These are phyloP conservation scores for Ambrosiella beaveri DNA, from an alignment of 2,329 filamentous ascomycete genomes.

Conservation along the genomic window DNA sequence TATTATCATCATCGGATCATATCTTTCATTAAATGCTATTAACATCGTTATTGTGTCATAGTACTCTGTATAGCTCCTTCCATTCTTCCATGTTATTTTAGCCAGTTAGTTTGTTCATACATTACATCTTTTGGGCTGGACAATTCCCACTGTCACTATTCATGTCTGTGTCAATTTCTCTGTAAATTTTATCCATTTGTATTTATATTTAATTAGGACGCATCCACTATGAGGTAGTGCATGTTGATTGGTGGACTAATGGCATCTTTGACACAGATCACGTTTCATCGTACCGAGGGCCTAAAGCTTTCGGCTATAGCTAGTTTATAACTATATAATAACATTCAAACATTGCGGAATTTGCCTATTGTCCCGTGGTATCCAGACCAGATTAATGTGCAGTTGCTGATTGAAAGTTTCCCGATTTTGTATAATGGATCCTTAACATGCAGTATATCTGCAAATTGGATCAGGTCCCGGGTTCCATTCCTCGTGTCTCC, in stretches of 20 bases:
- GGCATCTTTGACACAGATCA: too few relatives aligned
- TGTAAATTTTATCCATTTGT: too few relatives aligned
- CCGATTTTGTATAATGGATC: slow-evolving; percentile 9
- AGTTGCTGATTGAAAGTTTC: background rate
- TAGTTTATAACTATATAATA: too few relatives aligned
- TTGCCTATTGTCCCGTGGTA: background rate
- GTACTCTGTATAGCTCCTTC: background rate
- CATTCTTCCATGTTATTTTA: background rate
- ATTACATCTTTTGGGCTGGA: background rate
- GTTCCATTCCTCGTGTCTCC: slow-evolving; percentile 14
- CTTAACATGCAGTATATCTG: slow-evolving; percentile 5
- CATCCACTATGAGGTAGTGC: too few relatives aligned
- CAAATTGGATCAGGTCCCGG: slow-evolving; percentile 12
- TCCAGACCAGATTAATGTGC: background rate
- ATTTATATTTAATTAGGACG: too few relatives aligned
- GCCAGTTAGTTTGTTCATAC: background rate
- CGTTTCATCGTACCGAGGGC: too few relatives aligned
- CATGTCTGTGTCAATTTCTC: too few relatives aligned
- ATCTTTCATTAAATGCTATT: background rate
- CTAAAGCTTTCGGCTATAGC: too few relatives aligned
- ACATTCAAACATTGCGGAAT: background rate
- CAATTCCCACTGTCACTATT: background rate
- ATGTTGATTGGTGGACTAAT: too few relatives aligned
- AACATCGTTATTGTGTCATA: too few relatives aligned
- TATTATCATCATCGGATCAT: background rate